Percentiles rank a stretch among this genome's conserved stretches.
phyloP scores from a whole-genome alignment of 2,329 filamentous ascomycete species.

The Lomentospora prolificans region DNA sequence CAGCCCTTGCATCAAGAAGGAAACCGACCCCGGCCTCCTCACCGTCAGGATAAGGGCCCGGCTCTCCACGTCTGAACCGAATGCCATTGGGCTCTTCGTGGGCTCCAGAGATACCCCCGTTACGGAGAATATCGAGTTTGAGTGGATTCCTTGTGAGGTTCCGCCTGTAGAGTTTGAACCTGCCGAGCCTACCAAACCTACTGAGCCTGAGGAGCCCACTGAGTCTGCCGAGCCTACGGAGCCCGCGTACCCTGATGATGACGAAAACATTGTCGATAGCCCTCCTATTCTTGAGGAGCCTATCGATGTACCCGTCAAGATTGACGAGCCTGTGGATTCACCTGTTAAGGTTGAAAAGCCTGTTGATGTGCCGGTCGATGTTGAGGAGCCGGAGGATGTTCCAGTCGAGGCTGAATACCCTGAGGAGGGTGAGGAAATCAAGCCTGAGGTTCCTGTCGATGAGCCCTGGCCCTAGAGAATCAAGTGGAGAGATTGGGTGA shows the following conservation, averaged over 20 bases:
- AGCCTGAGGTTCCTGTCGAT: neutral
- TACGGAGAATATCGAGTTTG: neutral
- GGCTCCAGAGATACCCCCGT: neutral
- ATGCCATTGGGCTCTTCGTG: neutral
- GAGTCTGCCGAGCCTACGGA: neutral
- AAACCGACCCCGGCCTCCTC: neutral
- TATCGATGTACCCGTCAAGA: neutral
- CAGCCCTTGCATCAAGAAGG: neutral
- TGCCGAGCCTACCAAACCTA: neutral
- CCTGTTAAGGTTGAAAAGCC: neutral
- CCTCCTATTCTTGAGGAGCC: neutral
- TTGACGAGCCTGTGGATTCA: neutral
- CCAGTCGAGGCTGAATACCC: neutral
- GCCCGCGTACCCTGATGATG: neutral
- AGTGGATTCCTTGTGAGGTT: neutral
- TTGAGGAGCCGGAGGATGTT: neutral
- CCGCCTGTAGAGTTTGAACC: neutral
- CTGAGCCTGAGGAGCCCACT: neutral
- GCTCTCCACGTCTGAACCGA: neutral
- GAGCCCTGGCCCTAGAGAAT: no score
- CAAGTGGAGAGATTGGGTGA: neutral
- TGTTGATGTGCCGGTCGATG: neutral
- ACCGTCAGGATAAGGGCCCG: neutral
- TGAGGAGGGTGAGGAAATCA: neutral
- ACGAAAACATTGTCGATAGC: neutral